Base-by-base conservation (phyloP, 2,329 filamentous ascomycete genomes). In the Colletotrichum sp. region DNA sequence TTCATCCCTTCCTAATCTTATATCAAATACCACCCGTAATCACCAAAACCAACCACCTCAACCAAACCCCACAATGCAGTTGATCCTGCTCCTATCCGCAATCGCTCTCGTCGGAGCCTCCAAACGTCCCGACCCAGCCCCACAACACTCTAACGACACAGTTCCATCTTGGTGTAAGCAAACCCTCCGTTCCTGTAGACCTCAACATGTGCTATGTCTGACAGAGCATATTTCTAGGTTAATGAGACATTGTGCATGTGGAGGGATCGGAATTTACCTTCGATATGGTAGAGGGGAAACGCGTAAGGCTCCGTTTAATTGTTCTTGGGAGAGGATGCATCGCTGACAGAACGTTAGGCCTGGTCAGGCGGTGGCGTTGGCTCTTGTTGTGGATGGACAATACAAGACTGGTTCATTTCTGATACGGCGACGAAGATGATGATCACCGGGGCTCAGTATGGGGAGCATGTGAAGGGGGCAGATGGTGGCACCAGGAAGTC, bases 1-100 rank as follows among this genome's bases (percentile, higher is more conserved):
- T 10, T 5, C 0, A 9, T 5, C 18, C 0, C 8, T 10, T 3
- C 39, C 1, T 6, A 0, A 5, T 18, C 4, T 3, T 18, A n/a
- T 6, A 3, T 6, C 10, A 13, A 4, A 22, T 22, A 22, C 6
- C 4, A 22, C 10, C 44, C n/a, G 0, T 52, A 22, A 22, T 22
- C 44, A 52, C 10, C 2, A 13, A 13, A 13, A 0, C 0, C 44
- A 22, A 22, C 44, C 0, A 13, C n/a, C n/a, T 13, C 44, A 52
- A 52, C 10, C 44, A 7, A 52, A 52, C 1, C 4, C 18, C n/a
- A 52, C 1, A 1, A 22, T 52, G 44, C 22, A 52, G 0, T 6
- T 22, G 4, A 22, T 52, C 1, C 44, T 52, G 1, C 12, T 52
- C 10, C n/a, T 52, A 0, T 52, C 44, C 3, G 44, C 44, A 13